Evolutionary conservation across 2,329 filamentous ascomycete genomes (phyloP).

Genomic region (Nigrospora osmanthi): DNA sequence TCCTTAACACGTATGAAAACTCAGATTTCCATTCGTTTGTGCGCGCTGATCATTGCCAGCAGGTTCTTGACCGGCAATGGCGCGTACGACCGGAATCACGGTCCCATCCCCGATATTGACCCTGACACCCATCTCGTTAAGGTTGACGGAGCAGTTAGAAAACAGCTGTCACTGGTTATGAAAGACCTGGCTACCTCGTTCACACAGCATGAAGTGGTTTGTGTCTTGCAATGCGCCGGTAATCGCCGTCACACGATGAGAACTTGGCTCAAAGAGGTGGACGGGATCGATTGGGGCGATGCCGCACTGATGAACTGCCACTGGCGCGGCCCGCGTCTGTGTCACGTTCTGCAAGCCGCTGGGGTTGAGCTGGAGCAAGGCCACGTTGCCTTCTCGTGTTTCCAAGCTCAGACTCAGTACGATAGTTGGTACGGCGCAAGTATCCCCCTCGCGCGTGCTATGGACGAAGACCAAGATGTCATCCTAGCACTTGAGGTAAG

Average conservation of each 20-base stretch:
- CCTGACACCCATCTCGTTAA: conserved; percentile 28
- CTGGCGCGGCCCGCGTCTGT: conserved; percentile 45
- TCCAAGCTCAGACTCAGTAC: conserved; percentile 42
- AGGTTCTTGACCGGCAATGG: too few relatives aligned
- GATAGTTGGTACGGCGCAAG: conserved; percentile 51
- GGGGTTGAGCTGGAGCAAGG: conserved; percentile 25
- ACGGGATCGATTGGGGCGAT: conserved; percentile 53
- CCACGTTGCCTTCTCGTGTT: conserved; percentile 50
- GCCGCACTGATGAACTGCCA: conserved; percentile 53
- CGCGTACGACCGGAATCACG: conserved; percentile 49
- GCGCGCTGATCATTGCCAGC: too few relatives aligned
- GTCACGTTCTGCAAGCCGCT: conserved; percentile 40
- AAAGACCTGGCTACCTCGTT: conserved; percentile 29
- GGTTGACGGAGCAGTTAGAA: conserved; percentile 3
- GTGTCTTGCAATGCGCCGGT: conserved; percentile 51
- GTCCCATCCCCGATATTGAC: conserved; percentile 38
- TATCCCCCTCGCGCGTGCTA: conserved; percentile 37
- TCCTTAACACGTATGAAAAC: too few relatives aligned
- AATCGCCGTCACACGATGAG: conserved; percentile 55
- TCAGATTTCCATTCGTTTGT: too few relatives aligned
- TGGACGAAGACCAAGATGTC: conserved; percentile 33
- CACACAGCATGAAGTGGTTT: conserved; percentile 45
- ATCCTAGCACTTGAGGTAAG: conserved; percentile 43
- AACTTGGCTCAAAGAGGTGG: conserved; percentile 48
- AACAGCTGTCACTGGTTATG: conserved; percentile 3